These are phyloP conservation scores for Volvariella volvacea DNA, from an alignment of 1,284 basidiomycete genomes.

Conservation along the genomic window DNA sequence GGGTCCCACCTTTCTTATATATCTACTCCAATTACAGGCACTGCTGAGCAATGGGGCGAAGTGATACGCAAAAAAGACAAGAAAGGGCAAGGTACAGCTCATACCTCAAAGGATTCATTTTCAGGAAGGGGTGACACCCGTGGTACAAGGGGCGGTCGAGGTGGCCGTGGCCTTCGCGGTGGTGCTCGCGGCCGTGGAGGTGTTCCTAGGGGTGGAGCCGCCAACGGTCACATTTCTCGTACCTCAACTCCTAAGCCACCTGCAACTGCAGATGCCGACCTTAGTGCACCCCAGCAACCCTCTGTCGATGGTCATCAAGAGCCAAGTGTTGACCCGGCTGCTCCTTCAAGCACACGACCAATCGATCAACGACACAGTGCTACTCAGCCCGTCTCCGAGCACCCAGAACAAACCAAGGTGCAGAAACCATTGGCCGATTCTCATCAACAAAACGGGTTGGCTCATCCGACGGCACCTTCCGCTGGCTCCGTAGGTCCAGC, in stretches of 20 bases:
- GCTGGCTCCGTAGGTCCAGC: slow-evolving; percentile 9
- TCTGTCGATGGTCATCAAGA: slow-evolving; percentile 1
- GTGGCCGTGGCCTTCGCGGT: slow-evolving; percentile 56
- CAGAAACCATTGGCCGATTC: neutral
- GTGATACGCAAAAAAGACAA: slow-evolving; percentile 88
- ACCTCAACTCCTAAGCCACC: slow-evolving; percentile 17
- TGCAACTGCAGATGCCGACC: slow-evolving; percentile 8
- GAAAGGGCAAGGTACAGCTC: slow-evolving; percentile 35
- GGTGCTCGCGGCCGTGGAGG: slow-evolving; percentile 49
- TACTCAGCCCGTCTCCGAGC: neutral
- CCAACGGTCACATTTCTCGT: slow-evolving; percentile 39
- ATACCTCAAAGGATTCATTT: slow-evolving; percentile 43
- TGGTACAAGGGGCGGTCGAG: slow-evolving; percentile 60
- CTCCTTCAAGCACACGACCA: slow-evolving; percentile 1
- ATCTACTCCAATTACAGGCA: slow-evolving; percentile 40
- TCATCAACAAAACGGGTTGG: neutral
- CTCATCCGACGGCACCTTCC: neutral
- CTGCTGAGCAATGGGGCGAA: slow-evolving; percentile 79
- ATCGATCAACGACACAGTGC: no score
- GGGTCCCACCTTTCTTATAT: slow-evolving; percentile 7
- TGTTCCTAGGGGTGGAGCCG: slow-evolving; percentile 38
- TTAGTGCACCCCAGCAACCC: slow-evolving; percentile 19
- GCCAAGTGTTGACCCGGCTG: neutral
- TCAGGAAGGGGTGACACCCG: slow-evolving; percentile 52
- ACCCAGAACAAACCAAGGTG: neutral